Percentiles rank a stretch among this genome's conserved stretches.
These are phyloP conservation scores for Cadophora sp. DNA, from an alignment of 2,329 filamentous ascomycete genomes.

Conservation along the genomic window DNA sequence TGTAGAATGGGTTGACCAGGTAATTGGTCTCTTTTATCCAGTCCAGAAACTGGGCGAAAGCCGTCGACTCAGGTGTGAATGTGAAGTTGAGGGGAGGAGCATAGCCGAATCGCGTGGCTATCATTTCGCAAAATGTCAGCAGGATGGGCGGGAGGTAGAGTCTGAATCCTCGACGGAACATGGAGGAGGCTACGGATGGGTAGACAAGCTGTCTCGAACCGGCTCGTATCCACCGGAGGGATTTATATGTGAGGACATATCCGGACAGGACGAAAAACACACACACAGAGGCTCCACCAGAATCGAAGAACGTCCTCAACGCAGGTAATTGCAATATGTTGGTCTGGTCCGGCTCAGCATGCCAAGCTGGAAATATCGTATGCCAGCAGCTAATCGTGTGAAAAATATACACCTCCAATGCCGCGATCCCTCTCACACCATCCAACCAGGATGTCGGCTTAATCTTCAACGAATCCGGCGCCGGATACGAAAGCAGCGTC, in stretches of 20 bases:
- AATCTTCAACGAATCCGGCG: constrained; percentile 30
- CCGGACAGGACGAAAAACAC: constrained; percentile 58
- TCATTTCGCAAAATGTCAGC: constrained; percentile 47
- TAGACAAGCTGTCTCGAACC: constrained; percentile 46
- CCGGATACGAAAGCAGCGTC: constrained; percentile 34
- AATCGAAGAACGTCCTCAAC: constrained; percentile 49
- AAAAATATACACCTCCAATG: constrained; percentile 53
- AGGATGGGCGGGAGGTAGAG: constrained; percentile 52
- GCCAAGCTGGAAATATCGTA: constrained; percentile 34
- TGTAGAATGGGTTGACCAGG: constrained; percentile 35
- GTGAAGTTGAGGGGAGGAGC: constrained; percentile 44
- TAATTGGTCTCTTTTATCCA: constrained; percentile 36
- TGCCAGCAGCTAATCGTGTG: constrained; percentile 49
- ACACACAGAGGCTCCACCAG: constrained; percentile 54
- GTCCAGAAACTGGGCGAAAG: constrained; percentile 33
- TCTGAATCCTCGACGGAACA: constrained; percentile 53
- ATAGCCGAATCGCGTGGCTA: constrained; percentile 36
- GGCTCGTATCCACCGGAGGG: constrained; percentile 48
- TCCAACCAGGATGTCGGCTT: constrained; percentile 53
- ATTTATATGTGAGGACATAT: constrained; percentile 53
- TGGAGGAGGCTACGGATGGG: constrained; percentile 50
- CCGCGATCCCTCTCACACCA: constrained; percentile 54
- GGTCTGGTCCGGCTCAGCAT: constrained; percentile 44
- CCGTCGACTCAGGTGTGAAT: constrained; percentile 40
- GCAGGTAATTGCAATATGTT: constrained; percentile 51